Base-by-base conservation (phyloP, 192 early-diverging fungal genomes). In the Rhizophagus sp. region DNA sequence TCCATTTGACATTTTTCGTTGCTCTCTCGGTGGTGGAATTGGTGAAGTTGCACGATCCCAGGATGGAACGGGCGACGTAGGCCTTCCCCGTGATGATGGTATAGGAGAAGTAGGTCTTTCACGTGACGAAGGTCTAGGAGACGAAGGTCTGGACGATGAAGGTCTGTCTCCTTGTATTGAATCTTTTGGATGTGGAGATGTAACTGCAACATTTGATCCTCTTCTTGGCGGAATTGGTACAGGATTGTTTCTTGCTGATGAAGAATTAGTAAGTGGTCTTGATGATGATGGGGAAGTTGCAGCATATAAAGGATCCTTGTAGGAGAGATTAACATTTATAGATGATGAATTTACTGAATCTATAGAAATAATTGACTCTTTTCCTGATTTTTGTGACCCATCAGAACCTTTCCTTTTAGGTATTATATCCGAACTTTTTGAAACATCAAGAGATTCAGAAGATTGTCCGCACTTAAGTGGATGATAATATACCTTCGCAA, bases 81-180 rank as follows among this genome's bases (percentile, higher is more conserved):
- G 34, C 39, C 41, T 71, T 24, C 33, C 41, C 39, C 69, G 69
- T 71, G 33, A 34, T 9, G 33, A 44, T 41, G 69, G n/a, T 33
- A 73, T 47, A 10, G 72, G 72, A 24, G 72, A 73, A 22, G 72
- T 52, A 5, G 72, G 44, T 34, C 72, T 24, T 13, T 57, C 72
- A 24, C 44, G 44, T 71, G n/a, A 71, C 0, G 34, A 3, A 33
- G 47, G n/a, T 0, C 2, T 30, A 50, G 44, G 47, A 30, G 72
- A 73, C 4, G 22, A 30, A 73, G 47, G 30, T 33, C 19, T 63
- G 7, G 62, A 4, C 3, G 62, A 63, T 63, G 7, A 5, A 8
- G 39, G 63, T 64, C 63, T 13, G 4, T 64, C 63, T 22, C 25
- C 22, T 1, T n/a, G 63, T 11, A 64, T 25, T 64, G 64, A 65